Evolutionary conservation across 2,329 filamentous ascomycete genomes (phyloP), one percentile per base, ranked within the genome.

Genomic region (Cladophialophora immunda): DNA sequence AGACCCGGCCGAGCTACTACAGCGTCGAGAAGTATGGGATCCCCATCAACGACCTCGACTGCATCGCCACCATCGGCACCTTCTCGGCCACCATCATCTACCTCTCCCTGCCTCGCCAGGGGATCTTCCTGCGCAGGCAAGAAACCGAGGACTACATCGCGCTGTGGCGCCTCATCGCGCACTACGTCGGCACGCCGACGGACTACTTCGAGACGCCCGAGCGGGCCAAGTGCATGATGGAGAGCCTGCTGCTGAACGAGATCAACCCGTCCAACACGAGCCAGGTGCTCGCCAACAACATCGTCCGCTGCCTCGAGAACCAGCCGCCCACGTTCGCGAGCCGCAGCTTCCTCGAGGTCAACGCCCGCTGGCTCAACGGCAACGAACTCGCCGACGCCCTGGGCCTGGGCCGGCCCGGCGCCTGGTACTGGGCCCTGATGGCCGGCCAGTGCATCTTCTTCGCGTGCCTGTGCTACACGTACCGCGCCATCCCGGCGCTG

Each of bases 11-110:
- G 0, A 81, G 80, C 2, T 92, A 92, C 77, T 92, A 89, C 77
- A 82, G 88, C 68, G 76, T 87, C 0, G 77, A 83, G 19, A 78
- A 82, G 41, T 85, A 81, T 74, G 90, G 90, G 2, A 81, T 90
- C 2, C 90, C 90, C 4, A 88, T 94, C 75, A 94, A 91, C 72
- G 90, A 94, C 72, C 83, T 94, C 1, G 91, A 94, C 76, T 87
- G 85, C 65, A 87, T 93, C 36, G 90, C 83, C 11, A 94, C 92
- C 1, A 89, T 94, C 67, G 83, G 82, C 38, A 88, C 87, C 1
- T 94, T 94, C 77, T 91, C 88, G 0, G 83, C 87, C 0, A 85
- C 86, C 0, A 77, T 93, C 1, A 83, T 93, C 67, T 93, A 86
- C 83, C 75, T 92, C 29, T 86, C 86, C 27, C 82, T 94, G 4